Conservation (phyloP, 116 monocot species). For the Thalassia testudinum region DNA sequence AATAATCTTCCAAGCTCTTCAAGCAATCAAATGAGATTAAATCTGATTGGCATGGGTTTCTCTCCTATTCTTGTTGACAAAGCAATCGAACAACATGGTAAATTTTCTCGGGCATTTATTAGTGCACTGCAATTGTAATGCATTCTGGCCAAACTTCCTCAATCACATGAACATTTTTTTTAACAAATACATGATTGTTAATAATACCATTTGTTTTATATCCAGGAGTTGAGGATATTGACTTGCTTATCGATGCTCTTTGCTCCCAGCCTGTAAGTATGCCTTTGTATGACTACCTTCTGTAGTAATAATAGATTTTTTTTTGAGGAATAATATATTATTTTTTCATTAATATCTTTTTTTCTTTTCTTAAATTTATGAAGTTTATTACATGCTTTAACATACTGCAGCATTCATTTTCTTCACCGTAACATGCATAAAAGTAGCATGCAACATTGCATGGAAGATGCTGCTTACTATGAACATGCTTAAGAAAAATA, state of each 20-base stretch:
- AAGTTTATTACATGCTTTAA: no score
- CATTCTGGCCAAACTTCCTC: background rate
- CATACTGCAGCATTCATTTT: no score
- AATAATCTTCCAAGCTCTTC: constrained; percentile 30
- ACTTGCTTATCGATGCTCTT: constrained; percentile 40
- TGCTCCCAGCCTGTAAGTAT: constrained; percentile 43
- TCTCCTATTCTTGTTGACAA: constrained; percentile 44
- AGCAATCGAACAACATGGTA: constrained; percentile 51
- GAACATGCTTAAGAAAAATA: no score
- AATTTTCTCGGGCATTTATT: background rate
- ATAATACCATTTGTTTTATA: constrained; percentile 2
- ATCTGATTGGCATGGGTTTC: constrained; percentile 64
- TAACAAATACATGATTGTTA: background rate
- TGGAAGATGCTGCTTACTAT: no score
- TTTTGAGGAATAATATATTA: no score
- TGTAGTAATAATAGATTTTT: no score
- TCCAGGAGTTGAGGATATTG: constrained; percentile 35
- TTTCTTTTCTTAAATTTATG: no score
- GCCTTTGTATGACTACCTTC: background rate
- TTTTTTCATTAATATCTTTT: no score
- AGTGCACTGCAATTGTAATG: background rate
- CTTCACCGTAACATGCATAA: no score
- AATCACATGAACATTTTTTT: background rate
- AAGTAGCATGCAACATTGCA: no score
- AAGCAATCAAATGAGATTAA: constrained; percentile 18